Evolutionary conservation across 2,329 filamentous ascomycete genomes (phyloP).

Genomic region (Aureobasidium sp.): DNA sequence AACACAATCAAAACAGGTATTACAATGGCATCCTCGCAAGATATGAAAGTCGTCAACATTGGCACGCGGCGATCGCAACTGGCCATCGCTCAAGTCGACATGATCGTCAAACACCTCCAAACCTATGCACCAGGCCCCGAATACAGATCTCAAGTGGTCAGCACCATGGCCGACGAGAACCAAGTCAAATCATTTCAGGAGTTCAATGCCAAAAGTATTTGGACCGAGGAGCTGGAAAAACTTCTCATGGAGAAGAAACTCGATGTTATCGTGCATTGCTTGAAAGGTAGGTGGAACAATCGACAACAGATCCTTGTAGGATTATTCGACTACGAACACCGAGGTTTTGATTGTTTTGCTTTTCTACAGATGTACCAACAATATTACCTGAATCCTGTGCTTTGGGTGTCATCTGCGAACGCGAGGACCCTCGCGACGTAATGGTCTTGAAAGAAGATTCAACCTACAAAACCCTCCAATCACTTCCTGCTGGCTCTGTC

Average conservation of each 20-base stretch:
- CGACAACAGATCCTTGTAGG: neutral
- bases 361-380: slow-evolving; percentile 73
- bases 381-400: slow-evolving; percentile 63
- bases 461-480: slow-evolving; percentile 56
- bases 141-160: slow-evolving; percentile 46
- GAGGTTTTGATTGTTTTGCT: neutral
- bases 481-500: slow-evolving; percentile 68
- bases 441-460: slow-evolving; percentile 35
- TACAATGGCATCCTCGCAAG: neutral
- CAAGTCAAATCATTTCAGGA: slow-evolving; percentile 77
- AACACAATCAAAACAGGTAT: neutral
- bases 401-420: slow-evolving; percentile 65
- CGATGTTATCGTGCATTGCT: slow-evolving; percentile 76
- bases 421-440: slow-evolving; percentile 52
- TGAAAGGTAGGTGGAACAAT: slow-evolving; percentile 54
- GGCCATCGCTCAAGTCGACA: slow-evolving; percentile 70
- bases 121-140: slow-evolving; percentile 56
- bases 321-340: neutral
- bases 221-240: slow-evolving; percentile 85
- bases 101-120: slow-evolving; percentile 59
- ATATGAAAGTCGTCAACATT: neutral
- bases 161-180: slow-evolving; percentile 74
- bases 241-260: slow-evolving; percentile 59
- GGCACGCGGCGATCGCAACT: slow-evolving; percentile 58
- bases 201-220: slow-evolving; percentile 80